Conservation (phyloP, 1,139 yeast genomes). For the Saccharomycopsis phalli region DNA sequence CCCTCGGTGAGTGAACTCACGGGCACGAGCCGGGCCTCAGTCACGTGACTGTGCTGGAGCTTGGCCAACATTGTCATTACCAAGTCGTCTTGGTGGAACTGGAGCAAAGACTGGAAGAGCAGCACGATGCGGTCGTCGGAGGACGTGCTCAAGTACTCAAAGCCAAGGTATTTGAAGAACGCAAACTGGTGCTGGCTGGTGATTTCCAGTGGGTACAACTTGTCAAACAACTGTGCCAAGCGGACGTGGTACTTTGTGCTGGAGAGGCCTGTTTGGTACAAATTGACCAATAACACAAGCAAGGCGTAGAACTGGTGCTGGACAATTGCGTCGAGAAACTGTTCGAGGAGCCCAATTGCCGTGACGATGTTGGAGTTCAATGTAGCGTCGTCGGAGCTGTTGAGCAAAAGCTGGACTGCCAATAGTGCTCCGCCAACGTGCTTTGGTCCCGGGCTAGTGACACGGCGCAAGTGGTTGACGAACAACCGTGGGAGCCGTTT, state of each 20-base stretch:
- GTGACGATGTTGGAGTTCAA: conserved; percentile 13
- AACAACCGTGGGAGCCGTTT: conserved; percentile 8
- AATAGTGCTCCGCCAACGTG: conserved; percentile 16
- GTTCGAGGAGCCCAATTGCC: conserved; percentile 12
- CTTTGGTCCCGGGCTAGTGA: conserved; percentile 6
- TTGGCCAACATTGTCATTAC: conserved; percentile 7
- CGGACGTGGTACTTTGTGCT: conserved; percentile 2
- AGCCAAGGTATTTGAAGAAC: conserved; percentile 14
- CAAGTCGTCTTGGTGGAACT: conserved; percentile 13
- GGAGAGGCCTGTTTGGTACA: conserved; percentile 13
- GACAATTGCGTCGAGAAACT: conserved; percentile 3
- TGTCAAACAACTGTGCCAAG: conserved; percentile 8
- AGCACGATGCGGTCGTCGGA: conserved; percentile 5
- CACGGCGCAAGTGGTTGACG: conserved; percentile 1
- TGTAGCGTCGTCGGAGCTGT: conserved; percentile 7
- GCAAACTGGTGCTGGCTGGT: conserved; percentile 14
- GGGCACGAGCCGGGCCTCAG: conserved; percentile 1
- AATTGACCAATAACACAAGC: conserved; percentile 11
- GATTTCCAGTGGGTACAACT: conserved; percentile 4
- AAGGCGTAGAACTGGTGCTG: conserved; percentile 12
- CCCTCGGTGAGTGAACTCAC: conserved; percentile 5
- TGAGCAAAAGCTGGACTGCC: conserved; percentile 11
- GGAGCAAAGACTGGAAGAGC: conserved; percentile 11
- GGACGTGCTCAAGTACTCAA: conserved; percentile 14
- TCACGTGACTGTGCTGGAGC: neutral